Conservation (phyloP, 202 grass and related monocot species). For the Thinopyrum obtusiflorum region DNA sequence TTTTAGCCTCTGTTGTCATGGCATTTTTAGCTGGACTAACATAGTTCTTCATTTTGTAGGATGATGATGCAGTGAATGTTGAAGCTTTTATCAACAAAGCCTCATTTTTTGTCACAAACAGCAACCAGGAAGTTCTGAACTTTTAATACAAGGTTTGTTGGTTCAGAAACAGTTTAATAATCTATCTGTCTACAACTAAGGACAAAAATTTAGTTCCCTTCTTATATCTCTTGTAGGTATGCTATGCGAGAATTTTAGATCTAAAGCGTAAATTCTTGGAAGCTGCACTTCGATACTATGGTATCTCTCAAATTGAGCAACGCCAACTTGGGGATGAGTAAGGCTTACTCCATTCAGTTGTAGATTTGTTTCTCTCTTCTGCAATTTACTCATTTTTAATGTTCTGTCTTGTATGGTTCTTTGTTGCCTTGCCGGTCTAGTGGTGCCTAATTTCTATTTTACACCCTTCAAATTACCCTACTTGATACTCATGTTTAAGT, state of each 20-base stretch:
- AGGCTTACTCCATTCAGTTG: slow-evolving; percentile 23
- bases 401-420: too few species aligned
- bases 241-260: slow-evolving; percentile 95
- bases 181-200: slow-evolving; percentile 8
- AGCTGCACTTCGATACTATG: slow-evolving; percentile 90
- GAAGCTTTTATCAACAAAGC: slow-evolving; percentile 98
- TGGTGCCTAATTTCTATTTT: neutral
- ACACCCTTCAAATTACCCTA: neutral
- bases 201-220: neutral
- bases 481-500: neutral
- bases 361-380: too few species aligned
- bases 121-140: slow-evolving; percentile 82
- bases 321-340: slow-evolving; percentile 96
- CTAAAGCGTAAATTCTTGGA: slow-evolving; percentile 90
- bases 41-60: slow-evolving; percentile 21
- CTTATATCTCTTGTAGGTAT: slow-evolving; percentile 49
- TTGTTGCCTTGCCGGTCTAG: too few species aligned
- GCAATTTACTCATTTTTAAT: too few species aligned
- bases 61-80: slow-evolving; percentile 91
- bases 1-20: neutral
- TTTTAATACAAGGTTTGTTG: slow-evolving; percentile 84
- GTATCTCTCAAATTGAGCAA: slow-evolving; percentile 91
- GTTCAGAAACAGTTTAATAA: neutral
- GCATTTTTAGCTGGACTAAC: slow-evolving; percentile 1
- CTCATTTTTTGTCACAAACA: slow-evolving; percentile 85